Evolutionary conservation across 2,329 filamentous ascomycete genomes (phyloP).

Genomic region (Diaporthe destruens): DNA sequence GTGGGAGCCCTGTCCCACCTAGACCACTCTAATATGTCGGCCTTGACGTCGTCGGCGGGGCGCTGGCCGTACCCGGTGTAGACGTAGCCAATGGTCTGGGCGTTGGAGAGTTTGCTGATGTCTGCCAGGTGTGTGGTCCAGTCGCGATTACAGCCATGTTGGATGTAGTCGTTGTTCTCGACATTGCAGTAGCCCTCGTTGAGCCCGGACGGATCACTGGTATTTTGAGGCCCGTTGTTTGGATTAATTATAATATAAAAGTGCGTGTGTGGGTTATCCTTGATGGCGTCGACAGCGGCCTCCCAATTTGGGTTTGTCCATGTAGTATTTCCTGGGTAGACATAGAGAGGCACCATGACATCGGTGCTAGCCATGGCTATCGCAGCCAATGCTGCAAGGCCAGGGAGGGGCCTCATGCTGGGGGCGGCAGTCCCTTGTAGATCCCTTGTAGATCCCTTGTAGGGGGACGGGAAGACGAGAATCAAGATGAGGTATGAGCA

Average conservation of each 20-base stretch:
- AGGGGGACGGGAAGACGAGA: background rate
- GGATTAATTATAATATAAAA: slow-evolving; percentile 43
- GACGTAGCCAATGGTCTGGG: slow-evolving; percentile 43
- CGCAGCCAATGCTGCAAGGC: slow-evolving; percentile 37
- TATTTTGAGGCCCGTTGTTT: slow-evolving; percentile 42
- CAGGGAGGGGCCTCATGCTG: slow-evolving; percentile 32
- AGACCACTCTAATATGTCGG: slow-evolving; percentile 41
- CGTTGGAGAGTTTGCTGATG: slow-evolving; percentile 41
- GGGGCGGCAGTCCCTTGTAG: background rate
- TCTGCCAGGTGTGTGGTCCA: slow-evolving; percentile 42
- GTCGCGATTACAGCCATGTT: slow-evolving; percentile 43
- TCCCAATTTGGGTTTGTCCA: slow-evolving; percentile 42
- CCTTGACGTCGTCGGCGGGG: slow-evolving; percentile 26
- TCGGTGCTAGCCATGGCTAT: slow-evolving; percentile 33
- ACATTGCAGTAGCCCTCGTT: slow-evolving; percentile 41
- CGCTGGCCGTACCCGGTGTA: slow-evolving; percentile 41
- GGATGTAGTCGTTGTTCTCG: slow-evolving; percentile 37
- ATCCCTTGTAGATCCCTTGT: no score
- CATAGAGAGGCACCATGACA: slow-evolving; percentile 41
- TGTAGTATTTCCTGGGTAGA: slow-evolving; percentile 38
- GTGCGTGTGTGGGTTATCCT: slow-evolving; percentile 37
- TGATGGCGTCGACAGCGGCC: slow-evolving; percentile 40
- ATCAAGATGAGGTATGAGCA: background rate
- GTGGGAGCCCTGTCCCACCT: slow-evolving; percentile 39
- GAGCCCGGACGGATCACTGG: slow-evolving; percentile 34